These are phyloP conservation scores for Isoetes taiwanensis DNA, from an alignment of 75 land plant genomes.

Conservation along the genomic window DNA sequence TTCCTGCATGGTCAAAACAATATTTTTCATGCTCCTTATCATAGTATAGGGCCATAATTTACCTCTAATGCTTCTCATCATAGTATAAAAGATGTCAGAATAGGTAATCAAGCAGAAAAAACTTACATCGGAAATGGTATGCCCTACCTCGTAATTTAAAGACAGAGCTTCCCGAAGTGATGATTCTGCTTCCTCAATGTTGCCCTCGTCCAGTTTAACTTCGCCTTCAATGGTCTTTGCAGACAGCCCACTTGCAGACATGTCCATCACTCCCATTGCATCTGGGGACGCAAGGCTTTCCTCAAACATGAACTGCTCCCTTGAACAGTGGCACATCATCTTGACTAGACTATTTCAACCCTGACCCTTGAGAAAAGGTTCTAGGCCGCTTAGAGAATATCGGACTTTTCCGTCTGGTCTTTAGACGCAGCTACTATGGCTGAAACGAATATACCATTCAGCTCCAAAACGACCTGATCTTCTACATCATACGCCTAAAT, in stretches of 20 bases:
- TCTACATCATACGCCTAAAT: too few species aligned
- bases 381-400: too few species aligned
- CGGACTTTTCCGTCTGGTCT: too few species aligned
- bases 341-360: too few species aligned
- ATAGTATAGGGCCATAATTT: background rate
- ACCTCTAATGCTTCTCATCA: background rate
- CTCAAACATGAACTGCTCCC: constrained; percentile 29
- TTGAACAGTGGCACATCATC: constrained; percentile 51
- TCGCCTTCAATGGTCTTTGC: constrained; percentile 49
- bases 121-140: background rate
- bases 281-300: constrained; percentile 4
- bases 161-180: constrained; percentile 72
- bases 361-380: too few species aligned
- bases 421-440: too few species aligned
- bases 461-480: too few species aligned
- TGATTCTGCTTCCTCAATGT: constrained; percentile 84
- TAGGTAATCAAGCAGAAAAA: constrained; percentile 2
- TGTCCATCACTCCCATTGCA: constrained; percentile 25
- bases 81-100: background rate
- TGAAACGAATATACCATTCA: too few species aligned
- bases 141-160: constrained; percentile 70
- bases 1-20: constrained; percentile 29
- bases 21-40: background rate
- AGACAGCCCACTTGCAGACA: constrained; percentile 49
- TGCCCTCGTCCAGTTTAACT: constrained; percentile 42